Evolutionary conservation across 495 filamentous ascomycete genomes (phyloP).

Genomic region (Penicillium longicatenatum): DNA sequence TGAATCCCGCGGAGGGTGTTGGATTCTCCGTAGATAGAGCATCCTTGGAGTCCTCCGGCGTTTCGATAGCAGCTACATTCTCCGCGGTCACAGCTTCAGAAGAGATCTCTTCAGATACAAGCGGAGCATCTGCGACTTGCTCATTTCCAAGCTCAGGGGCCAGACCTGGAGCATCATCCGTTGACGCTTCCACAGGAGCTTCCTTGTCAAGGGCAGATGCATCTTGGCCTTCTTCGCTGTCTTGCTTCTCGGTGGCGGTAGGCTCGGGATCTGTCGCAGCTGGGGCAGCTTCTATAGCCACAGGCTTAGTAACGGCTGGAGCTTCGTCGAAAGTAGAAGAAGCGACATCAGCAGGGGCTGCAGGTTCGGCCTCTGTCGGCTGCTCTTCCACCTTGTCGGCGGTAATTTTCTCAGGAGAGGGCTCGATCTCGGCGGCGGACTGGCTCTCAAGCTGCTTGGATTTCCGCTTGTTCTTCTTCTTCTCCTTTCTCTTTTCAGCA

Average conservation of each 20-base stretch:
- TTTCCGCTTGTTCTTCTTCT: slow-evolving; percentile 36
- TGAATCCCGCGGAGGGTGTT: neutral
- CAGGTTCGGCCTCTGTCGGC: neutral
- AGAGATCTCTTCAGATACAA: neutral
- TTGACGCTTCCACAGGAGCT: neutral
- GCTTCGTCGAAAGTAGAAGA: neutral
- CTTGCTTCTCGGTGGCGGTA: neutral
- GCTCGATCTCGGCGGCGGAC: neutral
- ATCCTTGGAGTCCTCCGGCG: neutral
- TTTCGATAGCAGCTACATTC: neutral
- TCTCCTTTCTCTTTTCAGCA: slow-evolving; percentile 13
- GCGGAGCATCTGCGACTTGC: neutral
- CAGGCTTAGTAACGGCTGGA: neutral
- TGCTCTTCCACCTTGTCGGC: neutral
- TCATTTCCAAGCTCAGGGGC: neutral
- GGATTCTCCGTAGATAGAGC: neutral
- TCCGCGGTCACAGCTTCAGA: neutral
- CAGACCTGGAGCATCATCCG: neutral
- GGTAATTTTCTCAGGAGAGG: neutral
- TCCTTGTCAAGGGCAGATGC: neutral
- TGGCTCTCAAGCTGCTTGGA: slow-evolving; percentile 16
- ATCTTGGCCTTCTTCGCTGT: neutral
- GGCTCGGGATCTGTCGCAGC: neutral
- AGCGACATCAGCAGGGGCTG: neutral
- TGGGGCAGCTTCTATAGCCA: neutral